Evolutionary conservation across 495 filamentous ascomycete species (phyloP).

Genomic region (Ramalina intermedia): DNA sequence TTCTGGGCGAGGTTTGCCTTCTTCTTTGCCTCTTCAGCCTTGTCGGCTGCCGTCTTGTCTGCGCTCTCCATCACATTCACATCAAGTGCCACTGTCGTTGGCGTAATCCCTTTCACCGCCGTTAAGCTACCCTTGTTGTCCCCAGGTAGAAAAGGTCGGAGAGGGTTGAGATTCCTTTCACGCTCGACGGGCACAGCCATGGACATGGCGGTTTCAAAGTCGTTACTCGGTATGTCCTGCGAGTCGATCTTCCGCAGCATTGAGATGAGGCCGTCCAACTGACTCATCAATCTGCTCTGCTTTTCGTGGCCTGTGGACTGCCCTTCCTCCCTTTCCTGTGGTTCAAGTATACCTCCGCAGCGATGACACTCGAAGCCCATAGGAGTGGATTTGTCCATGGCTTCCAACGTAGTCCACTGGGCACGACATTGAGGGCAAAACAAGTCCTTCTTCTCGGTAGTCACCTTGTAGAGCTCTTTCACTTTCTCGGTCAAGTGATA

Average conservation of each 20-base stretch:
- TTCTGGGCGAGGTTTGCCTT: constrained; percentile 76
- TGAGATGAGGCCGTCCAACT: constrained; percentile 71
- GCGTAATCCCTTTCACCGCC: constrained; percentile 54
- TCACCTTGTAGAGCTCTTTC: constrained; percentile 63
- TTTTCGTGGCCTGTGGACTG: constrained; percentile 68
- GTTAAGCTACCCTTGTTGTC: constrained; percentile 33
- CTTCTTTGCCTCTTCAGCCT: constrained; percentile 52
- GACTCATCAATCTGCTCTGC: constrained; percentile 70
- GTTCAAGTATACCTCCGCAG: constrained; percentile 56
- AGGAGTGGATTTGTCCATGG: constrained; percentile 52
- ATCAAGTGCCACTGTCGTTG: constrained; percentile 56
- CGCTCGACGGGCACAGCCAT: constrained; percentile 44
- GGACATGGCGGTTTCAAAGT: constrained; percentile 62
- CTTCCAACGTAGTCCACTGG: constrained; percentile 77
- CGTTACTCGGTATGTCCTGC: constrained; percentile 68
- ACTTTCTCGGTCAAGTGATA: constrained; percentile 72
- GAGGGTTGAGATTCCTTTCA: constrained; percentile 44
- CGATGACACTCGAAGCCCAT: constrained; percentile 69
- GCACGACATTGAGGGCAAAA: constrained; percentile 64
- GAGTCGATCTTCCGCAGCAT: constrained; percentile 77
- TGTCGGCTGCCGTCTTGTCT: constrained; percentile 61
- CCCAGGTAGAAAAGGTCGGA: constrained; percentile 35
- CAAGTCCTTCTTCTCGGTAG: constrained; percentile 79
- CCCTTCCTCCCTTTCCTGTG: constrained; percentile 48
- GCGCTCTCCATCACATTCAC: constrained; percentile 62